Conservation (phyloP, 2,329 filamentous ascomycete genomes). For the Stachybotrys elegans region DNA sequence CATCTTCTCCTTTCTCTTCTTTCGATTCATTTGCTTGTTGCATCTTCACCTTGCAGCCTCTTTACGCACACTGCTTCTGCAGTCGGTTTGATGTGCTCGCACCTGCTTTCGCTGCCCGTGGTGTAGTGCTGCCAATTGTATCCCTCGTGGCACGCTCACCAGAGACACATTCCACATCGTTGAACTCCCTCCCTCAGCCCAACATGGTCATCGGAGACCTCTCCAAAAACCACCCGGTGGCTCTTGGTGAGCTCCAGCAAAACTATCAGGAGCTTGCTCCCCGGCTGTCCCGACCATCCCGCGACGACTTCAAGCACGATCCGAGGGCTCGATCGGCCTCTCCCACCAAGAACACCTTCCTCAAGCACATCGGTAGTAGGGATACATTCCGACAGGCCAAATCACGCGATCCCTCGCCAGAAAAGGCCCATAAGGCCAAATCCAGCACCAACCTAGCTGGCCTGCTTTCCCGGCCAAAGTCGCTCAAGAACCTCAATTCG, state of each 20-base stretch:
- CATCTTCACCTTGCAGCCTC: neutral
- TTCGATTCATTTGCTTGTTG: neutral
- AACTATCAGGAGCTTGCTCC: constrained; percentile 43
- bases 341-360: constrained; percentile 37
- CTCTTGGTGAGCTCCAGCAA: constrained; percentile 52
- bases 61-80: neutral
- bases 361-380: constrained; percentile 36
- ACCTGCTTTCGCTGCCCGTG: too few species aligned
- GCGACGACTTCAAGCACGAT: constrained; percentile 22
- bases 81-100: too few species aligned
- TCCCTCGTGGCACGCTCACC: too few species aligned
- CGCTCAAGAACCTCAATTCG: constrained; percentile 60
- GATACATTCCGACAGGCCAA: constrained; percentile 34
- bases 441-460: constrained; percentile 77
- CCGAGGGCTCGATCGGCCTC: constrained; percentile 32
- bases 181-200: constrained; percentile 11
- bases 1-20: neutral
- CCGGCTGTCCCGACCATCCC: constrained; percentile 33
- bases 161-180: neutral
- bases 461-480: constrained; percentile 70
- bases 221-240: constrained; percentile 33
- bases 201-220: constrained; percentile 26
- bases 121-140: too few species aligned
- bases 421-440: constrained; percentile 72
- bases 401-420: constrained; percentile 43